Evolutionary conservation across 495 filamentous ascomycete genomes (phyloP).

Genomic region (Penicillium canariense): DNA sequence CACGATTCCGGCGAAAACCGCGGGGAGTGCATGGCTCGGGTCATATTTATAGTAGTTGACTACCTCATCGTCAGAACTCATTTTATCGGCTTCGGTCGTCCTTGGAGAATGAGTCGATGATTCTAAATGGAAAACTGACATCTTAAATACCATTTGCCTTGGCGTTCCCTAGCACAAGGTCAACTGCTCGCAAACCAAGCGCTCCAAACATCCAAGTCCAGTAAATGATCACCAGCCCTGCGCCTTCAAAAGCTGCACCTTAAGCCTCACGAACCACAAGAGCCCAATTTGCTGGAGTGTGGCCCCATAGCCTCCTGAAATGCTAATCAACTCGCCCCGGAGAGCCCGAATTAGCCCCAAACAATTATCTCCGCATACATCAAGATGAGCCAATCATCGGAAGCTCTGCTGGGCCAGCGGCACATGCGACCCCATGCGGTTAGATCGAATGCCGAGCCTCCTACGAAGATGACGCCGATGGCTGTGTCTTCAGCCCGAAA

Average conservation of each 20-base stretch:
- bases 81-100: neutral
- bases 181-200: neutral
- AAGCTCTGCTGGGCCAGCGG: conserved; percentile 7
- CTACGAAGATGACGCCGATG: conserved; percentile 1
- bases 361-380: neutral
- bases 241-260: neutral
- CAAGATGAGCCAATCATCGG: neutral
- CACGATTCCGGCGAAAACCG: conserved; percentile 37
- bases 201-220: conserved; percentile 2
- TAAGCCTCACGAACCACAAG: neutral
- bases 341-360: neutral
- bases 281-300: neutral
- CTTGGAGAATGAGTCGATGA: neutral
- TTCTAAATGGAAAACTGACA: neutral
- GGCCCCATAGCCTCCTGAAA: neutral
- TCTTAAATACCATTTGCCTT: neutral
- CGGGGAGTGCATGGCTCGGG: conserved; percentile 41
- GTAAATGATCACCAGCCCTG: conserved; percentile 2
- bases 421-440: conserved; percentile 17
- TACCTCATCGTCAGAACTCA: conserved; percentile 7
- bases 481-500: conserved; percentile 1
- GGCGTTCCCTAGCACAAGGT: neutral
- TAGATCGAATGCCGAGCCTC: conserved; percentile 8
- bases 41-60: conserved; percentile 30
- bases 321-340: neutral